A percentile compares a stretch with the other conserved stretches of the same genome.
Conservation (phyloP, 2,329 filamentous ascomycete genomes). For the Pseudogymnoascus sp. region DNA sequence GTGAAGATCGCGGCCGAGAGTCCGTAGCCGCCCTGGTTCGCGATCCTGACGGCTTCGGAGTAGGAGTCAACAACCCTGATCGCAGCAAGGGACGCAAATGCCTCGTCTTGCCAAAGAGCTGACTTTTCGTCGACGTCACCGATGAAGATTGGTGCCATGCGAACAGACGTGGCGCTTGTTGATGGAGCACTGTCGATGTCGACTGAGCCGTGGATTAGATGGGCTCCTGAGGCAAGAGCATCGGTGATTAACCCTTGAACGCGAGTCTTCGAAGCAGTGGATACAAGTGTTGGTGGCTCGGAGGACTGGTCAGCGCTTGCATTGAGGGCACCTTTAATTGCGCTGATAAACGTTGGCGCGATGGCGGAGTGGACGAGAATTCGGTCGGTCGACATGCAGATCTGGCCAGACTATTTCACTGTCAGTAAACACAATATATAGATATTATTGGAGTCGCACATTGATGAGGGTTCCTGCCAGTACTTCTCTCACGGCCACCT, state of each 20-base stretch:
- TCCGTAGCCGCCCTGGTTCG: constrained; percentile 35
- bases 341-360: constrained; percentile 27
- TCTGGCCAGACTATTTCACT: constrained; percentile 46
- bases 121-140: constrained; percentile 26
- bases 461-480: constrained; percentile 49
- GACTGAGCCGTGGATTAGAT: neutral
- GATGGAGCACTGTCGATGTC: constrained; percentile 16
- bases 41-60: constrained; percentile 32
- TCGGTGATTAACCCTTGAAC: neutral
- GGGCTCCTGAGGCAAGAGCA: neutral
- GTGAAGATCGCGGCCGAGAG: constrained; percentile 32
- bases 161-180: constrained; percentile 12
- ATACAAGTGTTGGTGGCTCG: constrained; percentile 31
- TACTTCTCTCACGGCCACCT: constrained; percentile 50
- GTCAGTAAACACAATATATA: constrained; percentile 26
- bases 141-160: constrained; percentile 16
- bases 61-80: constrained; percentile 31
- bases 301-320: neutral
- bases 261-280: constrained; percentile 18
- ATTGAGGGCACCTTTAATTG: constrained; percentile 25
- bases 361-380: constrained; percentile 32
- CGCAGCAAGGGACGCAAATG: constrained; percentile 28
- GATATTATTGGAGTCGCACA: constrained; percentile 16
- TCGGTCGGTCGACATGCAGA: constrained; percentile 49
- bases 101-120: constrained; percentile 29